Conservation (phyloP, 805 yeast genomes). For the Yamadazyma endophytica region DNA sequence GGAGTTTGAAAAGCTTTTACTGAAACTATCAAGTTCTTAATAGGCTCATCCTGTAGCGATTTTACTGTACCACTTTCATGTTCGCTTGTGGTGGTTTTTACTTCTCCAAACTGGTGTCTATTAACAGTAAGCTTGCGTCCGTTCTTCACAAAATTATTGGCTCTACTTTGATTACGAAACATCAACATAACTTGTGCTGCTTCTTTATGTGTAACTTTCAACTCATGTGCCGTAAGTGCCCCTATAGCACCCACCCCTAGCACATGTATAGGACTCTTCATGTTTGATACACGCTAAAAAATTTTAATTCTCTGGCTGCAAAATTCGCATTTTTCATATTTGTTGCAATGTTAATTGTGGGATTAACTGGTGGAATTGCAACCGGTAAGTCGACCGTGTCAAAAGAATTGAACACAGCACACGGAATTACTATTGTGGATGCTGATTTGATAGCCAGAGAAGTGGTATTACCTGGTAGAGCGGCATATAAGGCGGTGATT, state of each 20-base stretch:
- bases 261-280: slow-evolving; percentile 8
- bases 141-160: background rate
- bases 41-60: slow-evolving; percentile 2
- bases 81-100: background rate
- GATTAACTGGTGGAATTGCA: slow-evolving; percentile 97
- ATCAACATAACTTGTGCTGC: slow-evolving; percentile 2
- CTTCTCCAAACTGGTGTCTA: slow-evolving; percentile 4
- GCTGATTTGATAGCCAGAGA: slow-evolving; percentile 88
- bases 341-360: slow-evolving; percentile 80
- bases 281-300: no score
- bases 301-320: no score
- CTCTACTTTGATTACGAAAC: slow-evolving; percentile 1
- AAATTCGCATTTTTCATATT: slow-evolving; percentile 51
- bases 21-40: slow-evolving; percentile 56
- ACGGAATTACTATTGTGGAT: slow-evolving; percentile 64
- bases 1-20: slow-evolving; percentile 78
- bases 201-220: slow-evolving; percentile 1
- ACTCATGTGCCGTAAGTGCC: slow-evolving; percentile 11
- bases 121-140: slow-evolving; percentile 6
- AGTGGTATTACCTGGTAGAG: slow-evolving; percentile 75
- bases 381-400: slow-evolving; percentile 96
- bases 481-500: slow-evolving; percentile 66
- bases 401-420: slow-evolving; percentile 44
- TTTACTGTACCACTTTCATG: slow-evolving; percentile 1
- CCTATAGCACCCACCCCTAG: slow-evolving; percentile 14